phyloP scores from a whole-genome alignment of 148 eudicot genomes.

The Fagopyrum homotropicum region DNA sequence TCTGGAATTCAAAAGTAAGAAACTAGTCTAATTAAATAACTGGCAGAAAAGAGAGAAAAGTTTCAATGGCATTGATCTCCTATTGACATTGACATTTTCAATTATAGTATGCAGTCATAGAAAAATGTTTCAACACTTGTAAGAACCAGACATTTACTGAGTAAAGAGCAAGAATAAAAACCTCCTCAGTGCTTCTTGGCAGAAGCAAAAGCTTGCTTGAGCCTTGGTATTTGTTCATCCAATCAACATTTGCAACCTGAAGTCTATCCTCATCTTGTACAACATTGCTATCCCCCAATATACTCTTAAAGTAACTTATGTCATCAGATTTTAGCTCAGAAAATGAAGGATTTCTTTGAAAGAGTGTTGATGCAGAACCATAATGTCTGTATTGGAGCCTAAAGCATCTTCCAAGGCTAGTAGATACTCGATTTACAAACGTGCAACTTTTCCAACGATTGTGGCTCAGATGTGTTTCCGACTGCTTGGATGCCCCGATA shows the following conservation, averaged over 20 bases:
- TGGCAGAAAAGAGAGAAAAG: not conserved
- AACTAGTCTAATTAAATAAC: not conserved
- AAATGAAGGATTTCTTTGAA: constrained; percentile 52
- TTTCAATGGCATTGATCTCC: not conserved
- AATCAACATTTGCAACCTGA: constrained; percentile 80
- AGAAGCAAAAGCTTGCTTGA: constrained; percentile 81
- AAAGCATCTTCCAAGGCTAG: constrained; percentile 14
- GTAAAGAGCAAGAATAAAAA: constrained; percentile 19
- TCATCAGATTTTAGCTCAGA: constrained; percentile 59
- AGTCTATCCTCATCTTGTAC: constrained; percentile 76
- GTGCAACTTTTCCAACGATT: constrained; percentile 8
- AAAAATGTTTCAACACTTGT: not conserved
- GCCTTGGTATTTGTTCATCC: constrained; percentile 87
- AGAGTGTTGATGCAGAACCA: constrained; percentile 39
- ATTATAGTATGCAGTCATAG: not conserved
- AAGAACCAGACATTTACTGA: not conserved
- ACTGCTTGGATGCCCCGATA: constrained; percentile 18
- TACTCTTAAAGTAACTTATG: constrained; percentile 55
- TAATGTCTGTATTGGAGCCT: constrained; percentile 32
- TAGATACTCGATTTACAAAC: constrained; percentile 10
- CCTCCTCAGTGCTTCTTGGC: constrained; percentile 82
- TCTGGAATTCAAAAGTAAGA: not conserved
- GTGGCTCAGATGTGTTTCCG: not conserved
- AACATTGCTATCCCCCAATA: constrained; percentile 74
- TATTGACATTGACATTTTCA: not conserved